Evolutionary conservation across 2,329 filamentous ascomycete genomes (phyloP), one percentile per base, ranked within the genome.

Genomic region (Exutisphaerella laricina): DNA sequence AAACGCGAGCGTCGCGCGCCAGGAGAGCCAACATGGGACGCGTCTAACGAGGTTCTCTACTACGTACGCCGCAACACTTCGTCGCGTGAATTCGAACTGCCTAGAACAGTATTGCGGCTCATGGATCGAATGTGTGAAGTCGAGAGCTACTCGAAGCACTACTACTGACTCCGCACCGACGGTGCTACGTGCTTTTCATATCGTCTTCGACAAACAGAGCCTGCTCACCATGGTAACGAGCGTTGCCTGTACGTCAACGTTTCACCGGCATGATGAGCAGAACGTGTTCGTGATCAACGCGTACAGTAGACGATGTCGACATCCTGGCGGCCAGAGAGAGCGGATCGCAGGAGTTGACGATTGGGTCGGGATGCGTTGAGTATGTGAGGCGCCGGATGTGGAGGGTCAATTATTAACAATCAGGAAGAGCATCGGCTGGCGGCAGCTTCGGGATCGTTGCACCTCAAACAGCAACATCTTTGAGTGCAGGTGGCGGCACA

Each of bases 401-500:
- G 40, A 40, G n/a, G n/a, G n/a, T n/a, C n/a, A n/a, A n/a, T n/a
- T 10, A 20, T 6, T 16, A 20, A 30, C 12, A 14, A 31, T 37
- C 2, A 32, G 23, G 31, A 8, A 26, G 31, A 35, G 25, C 33
- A 33, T 36, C 22, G 40, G 40, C 3, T 8, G 31, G 14, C 17
- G n/a, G 25, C 40, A 43, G 37, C 26, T n/a, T 28, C 22, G 37
- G 23, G 22, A 17, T 29, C 10, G 29, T 30, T 26, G 26, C 29
- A 26, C 40, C 37, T 28, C 40, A 43, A 43, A 43, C 32, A 35
- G 32, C 22, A 37, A n/a, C 6, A 26, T 43, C 14, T 23, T 36
- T 37, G 40, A 43, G 29, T 43, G 23, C 40, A 35, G 16, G 33
- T 23, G 23, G 32, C n/a, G 13, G 40, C 22, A 33, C 22, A 37